Base-by-base conservation (phyloP, 306 rosid species). In the Casuarina glauca region DNA sequence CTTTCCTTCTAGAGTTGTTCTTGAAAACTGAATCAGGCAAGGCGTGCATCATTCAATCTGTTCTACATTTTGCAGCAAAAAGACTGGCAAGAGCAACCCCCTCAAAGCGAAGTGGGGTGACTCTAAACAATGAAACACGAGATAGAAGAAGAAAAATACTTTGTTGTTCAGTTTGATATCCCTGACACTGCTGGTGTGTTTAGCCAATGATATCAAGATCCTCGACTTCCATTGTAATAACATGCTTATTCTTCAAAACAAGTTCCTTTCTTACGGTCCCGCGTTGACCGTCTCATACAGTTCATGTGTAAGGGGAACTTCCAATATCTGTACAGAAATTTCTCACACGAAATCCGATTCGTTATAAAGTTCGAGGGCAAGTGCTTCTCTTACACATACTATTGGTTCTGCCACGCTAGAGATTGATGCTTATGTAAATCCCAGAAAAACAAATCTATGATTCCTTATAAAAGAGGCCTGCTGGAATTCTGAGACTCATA, bases 1-100 rank as follows among this genome's bases (percentile, higher is more conserved):
- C 52, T 54, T 42, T 54, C 55, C 17, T 9, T 68, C 52, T 1
- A 12, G 35, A 70, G 46, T 38, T 36, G 15, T 63, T 63, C 26
- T 67, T 67, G 50, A 67, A 19, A 35, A 12, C 19, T 42, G 17
- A 43, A 17, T 38, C 46, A 12, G 46, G 46, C 69, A 78, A 69
- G 43, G 77, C 10, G 46, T 71, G 66, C 50, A 42, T 20, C 71
- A 67, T 67, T 67, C 35, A 67, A 7, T 67, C 44, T 43, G 45
- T 74, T n/a, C n/a, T 83, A 73, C 69, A 66, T 64, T 50, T 44
- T 81, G 89, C 85, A 91, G 97, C 89, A 46, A 87, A 85, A 85
- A 89, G 89, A 86, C 82, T 91, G 16, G 90, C 92, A 63, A 89
- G 55, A 69, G 88, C 88, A 68, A 71, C 70, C 17, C 92, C 89